Evolutionary conservation across 2,329 filamentous ascomycete species (phyloP), one percentile per base, ranked within the genome.

Genomic region (Colletotrichum siamense): DNA sequence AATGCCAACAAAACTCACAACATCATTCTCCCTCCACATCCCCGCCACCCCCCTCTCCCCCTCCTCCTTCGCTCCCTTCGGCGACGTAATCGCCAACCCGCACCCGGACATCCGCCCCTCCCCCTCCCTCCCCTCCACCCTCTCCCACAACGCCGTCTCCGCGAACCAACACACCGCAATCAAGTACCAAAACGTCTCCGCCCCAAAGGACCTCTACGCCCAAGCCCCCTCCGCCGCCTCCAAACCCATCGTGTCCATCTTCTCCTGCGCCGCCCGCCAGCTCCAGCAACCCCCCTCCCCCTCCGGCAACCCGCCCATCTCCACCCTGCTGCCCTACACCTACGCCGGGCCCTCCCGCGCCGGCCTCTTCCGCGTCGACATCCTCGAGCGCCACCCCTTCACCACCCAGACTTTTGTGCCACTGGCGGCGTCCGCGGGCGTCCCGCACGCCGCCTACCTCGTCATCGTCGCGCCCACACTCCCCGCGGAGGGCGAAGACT

Each of bases 331-430:
- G 18, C 77, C 77, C 44, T 78, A 78, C 63, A 71, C 66, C 49
- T 66, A 75, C 71, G 71, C 71, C 49, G 64, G 65, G 65, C 63
- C 34, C 63, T 24, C 68, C 32, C 36, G 69, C 39, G 28, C 62
- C 66, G 80, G 71, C 78, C 76, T 75, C 26, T 95, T 98, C 82
- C 88, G 91, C 62, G 90, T 98, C 70, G 85, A 86, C 24, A 91
- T 98, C 73, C 91, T 99, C 34, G 97, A 99, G 84, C 90, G 97
- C 52, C 97, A 99, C 85, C 96, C 97, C 0, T 99, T 93, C 85
- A 99, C 97, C 2, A 95, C 95, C 2, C 97, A 99, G 87, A 98
- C 96, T 0, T 99, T 99, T 84, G 90, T 95, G 59, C 97, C 97
- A 0, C 87, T 98, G 67, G 91, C 85, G 13, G 85, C 28, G 4